Base-by-base conservation (phyloP, 75 land plant species). In the Picea glauca region DNA sequence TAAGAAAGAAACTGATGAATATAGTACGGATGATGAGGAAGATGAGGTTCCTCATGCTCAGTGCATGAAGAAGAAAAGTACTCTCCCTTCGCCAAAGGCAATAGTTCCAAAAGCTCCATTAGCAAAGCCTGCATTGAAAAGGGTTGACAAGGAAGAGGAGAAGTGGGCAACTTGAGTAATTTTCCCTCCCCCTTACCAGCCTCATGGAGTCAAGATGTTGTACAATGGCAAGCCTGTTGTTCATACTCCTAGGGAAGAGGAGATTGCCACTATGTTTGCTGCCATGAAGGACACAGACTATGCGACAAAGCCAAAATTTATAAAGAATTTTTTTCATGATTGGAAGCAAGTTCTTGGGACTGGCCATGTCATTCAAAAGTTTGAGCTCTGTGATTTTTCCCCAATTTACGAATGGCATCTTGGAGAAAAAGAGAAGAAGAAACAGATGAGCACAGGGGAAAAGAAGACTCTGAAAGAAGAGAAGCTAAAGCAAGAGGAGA, bases 211-310 rank as follows among this genome's bases (percentile, higher is more conserved):
- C 20, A 95, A 91, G 84, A 93, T 95, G 85, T 92, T 95, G 8
- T 95, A 95, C 72, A 85, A 91, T 72, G 91, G 91, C 13, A 83
- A 91, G 77, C 88, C 90, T 30, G 93, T 95, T 79, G 88, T 88
- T 79, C 82, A 93, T 62, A 95, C 92, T 78, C 88, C 92, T 81
- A 92, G 82, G 77, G 94, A 95, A 72, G 98, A 95, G 83, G 98
- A 95, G 98, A 91, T 96, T 75, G 99, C 99, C 4, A 93, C 99
- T 15, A 96, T 96, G 99, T 96, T 85, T 85, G 99, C 99, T 0
- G 93, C 93, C 33, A 96, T 96, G 99, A 85, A 85, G 74, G 99
- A 96, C 58, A 89, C 99, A 56, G 99, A 96, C 11, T 96, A 96
- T 87, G 88, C 88, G 21, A 81, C 81, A 2, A 93, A 96, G 60